Evolutionary conservation across 2,329 filamentous ascomycete genomes (phyloP).

Genomic region (Fusarium tuaranense): DNA sequence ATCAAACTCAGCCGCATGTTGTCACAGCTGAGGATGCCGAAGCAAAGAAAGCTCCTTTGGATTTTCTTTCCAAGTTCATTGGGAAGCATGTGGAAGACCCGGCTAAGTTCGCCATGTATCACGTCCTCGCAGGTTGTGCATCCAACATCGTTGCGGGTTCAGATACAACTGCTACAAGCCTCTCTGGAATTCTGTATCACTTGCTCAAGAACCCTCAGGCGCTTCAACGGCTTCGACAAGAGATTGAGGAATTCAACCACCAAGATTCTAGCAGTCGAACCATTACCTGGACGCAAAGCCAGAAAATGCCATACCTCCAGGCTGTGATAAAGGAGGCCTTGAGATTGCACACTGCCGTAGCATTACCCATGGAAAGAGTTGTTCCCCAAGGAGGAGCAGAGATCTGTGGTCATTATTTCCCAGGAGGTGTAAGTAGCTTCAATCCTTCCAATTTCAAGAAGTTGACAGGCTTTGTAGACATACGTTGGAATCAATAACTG

Average conservation of each 20-base stretch:
- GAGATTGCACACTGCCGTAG: constrained; percentile 1
- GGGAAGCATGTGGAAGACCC: not conserved
- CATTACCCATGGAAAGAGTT: constrained; percentile 6
- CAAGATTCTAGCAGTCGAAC: not conserved
- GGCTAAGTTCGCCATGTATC: not conserved
- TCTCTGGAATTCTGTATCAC: not conserved
- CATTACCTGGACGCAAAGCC: not conserved
- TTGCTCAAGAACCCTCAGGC: not conserved
- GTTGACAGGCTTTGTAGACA: not conserved
- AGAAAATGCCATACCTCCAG: constrained; percentile 5
- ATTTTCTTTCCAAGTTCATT: constrained; percentile 5
- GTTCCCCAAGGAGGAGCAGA: not conserved
- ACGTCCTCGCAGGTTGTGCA: not conserved
- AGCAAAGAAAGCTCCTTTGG: not conserved
- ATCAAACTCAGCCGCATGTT: constrained; percentile 5
- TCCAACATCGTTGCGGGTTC: constrained; percentile 6
- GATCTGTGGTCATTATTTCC: not conserved
- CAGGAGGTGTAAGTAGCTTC: not conserved
- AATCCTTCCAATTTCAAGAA: not conserved
- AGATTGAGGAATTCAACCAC: not conserved
- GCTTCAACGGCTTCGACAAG: not conserved
- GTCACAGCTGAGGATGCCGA: not conserved
- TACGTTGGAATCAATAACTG: constrained; percentile 1
- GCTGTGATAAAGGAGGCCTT: constrained; percentile 2
- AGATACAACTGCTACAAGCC: not conserved